Percentiles rank a stretch among this genome's conserved stretches.
phyloP scores from a whole-genome alignment of 345 rosid species.

The Acer saccharum region DNA sequence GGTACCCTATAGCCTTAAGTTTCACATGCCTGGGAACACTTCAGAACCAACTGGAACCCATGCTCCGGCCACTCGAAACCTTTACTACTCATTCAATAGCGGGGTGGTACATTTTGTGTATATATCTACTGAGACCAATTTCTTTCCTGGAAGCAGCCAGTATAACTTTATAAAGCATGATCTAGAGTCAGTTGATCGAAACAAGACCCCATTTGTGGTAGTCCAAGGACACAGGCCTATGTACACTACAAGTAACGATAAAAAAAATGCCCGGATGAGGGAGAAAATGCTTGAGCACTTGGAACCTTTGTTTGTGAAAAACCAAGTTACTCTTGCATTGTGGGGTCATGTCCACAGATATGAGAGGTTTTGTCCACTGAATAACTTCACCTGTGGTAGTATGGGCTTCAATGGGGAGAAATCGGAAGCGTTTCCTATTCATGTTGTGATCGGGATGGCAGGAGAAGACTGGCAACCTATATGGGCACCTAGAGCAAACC shows the following conservation, averaged over 20 bases:
- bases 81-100: constrained; percentile 77
- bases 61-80: constrained; percentile 74
- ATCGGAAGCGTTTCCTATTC: constrained; percentile 72
- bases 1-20: constrained; percentile 84
- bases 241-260: constrained; percentile 80
- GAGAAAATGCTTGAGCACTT: constrained; percentile 69
- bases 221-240: constrained; percentile 95
- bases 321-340: constrained; percentile 75
- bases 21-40: constrained; percentile 93
- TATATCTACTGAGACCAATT: constrained; percentile 86
- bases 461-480: constrained; percentile 89
- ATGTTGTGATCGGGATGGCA: constrained; percentile 93
- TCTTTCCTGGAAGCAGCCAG: constrained; percentile 73
- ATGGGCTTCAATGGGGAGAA: constrained; percentile 35
- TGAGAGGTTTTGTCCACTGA: constrained; percentile 88
- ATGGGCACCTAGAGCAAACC: constrained; percentile 82
- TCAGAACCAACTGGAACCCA: constrained; percentile 66
- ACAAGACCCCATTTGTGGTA: constrained; percentile 73
- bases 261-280: constrained; percentile 55
- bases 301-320: constrained; percentile 76
- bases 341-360: constrained; percentile 98
- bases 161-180: constrained; percentile 70
- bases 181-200: constrained; percentile 73
- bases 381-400: constrained; percentile 71
- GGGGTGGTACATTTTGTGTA: constrained; percentile 79